Conservation (phyloP, 352 stramenopile species). For the Pythium grandisporangium region DNA sequence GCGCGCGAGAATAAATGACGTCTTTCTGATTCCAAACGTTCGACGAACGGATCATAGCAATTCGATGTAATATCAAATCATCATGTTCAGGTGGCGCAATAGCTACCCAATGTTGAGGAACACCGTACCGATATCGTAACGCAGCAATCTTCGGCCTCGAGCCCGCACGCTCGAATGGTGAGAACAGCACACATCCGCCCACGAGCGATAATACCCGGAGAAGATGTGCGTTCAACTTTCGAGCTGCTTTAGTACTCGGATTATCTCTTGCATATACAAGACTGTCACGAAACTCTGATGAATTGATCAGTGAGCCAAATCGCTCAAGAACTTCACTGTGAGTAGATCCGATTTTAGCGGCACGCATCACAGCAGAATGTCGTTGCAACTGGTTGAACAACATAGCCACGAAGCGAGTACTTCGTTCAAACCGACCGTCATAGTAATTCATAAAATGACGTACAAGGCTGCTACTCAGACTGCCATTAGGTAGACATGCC, state of each 20-base stretch:
- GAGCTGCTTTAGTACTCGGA: not conserved
- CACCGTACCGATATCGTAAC: slow-evolving; percentile 11
- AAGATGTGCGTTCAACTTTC: slow-evolving; percentile 8
- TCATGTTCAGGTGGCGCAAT: slow-evolving; percentile 16
- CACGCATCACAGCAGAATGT: not conserved
- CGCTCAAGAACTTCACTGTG: not conserved
- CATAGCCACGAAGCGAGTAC: not conserved
- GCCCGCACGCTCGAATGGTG: slow-evolving; percentile 11
- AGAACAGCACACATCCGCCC: slow-evolving; percentile 13
- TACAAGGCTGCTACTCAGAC: not conserved
- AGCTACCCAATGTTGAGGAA: slow-evolving; percentile 12
- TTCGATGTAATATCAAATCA: slow-evolving; percentile 7
- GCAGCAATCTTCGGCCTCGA: slow-evolving; percentile 12
- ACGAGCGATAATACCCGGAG: slow-evolving; percentile 12
- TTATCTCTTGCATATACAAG: not conserved
- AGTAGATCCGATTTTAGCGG: slow-evolving; percentile 3
- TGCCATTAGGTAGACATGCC: not conserved
- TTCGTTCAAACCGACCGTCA: slow-evolving; percentile 6
- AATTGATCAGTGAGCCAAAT: slow-evolving; percentile 4
- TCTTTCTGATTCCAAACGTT: not conserved
- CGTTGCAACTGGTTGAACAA: slow-evolving; percentile 8
- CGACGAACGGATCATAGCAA: not conserved
- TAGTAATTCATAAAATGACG: slow-evolving; percentile 4
- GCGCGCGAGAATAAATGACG: not conserved
- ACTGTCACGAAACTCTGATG: not conserved